phyloP scores from a whole-genome alignment of 192 early-diverging fungal genomes.

The Chytriomyces confervae region DNA sequence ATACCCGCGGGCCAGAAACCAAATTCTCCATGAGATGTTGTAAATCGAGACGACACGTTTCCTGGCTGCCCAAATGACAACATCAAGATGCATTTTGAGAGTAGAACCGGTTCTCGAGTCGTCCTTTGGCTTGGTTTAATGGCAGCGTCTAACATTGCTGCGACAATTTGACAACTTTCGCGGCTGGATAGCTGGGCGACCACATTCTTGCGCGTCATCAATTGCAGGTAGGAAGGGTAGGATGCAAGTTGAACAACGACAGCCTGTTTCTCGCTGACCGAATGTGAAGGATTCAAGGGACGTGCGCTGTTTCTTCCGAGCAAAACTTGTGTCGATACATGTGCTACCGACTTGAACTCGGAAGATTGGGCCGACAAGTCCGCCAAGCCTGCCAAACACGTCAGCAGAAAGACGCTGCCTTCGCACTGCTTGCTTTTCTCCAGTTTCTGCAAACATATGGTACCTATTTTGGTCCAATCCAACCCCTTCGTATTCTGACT shows the following conservation, averaged over 20 bases:
- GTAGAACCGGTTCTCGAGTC: background rate
- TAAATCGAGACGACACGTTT: background rate
- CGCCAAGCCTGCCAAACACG: background rate
- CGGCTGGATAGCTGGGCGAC: background rate
- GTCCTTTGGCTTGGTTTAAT: background rate
- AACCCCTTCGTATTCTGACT: background rate
- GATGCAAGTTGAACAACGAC: background rate
- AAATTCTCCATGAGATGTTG: background rate
- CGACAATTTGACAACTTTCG: background rate
- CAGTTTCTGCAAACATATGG: background rate
- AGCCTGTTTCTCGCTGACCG: background rate
- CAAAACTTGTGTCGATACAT: background rate
- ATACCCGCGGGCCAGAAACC: slow-evolving; percentile 13
- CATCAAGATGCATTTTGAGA: background rate
- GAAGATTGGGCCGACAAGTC: background rate
- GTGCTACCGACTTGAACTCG: background rate
- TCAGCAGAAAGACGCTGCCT: background rate
- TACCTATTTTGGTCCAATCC: background rate
- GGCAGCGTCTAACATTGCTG: background rate
- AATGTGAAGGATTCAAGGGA: too few species aligned
- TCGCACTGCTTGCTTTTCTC: background rate
- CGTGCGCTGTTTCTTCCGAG: too few species aligned
- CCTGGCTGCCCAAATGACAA: too few species aligned
- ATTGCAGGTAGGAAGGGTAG: background rate
- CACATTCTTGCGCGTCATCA: background rate